These are phyloP conservation scores for Agaricus subrufescens DNA, from an alignment of 768 basidiomycete species.

Conservation along the genomic window DNA sequence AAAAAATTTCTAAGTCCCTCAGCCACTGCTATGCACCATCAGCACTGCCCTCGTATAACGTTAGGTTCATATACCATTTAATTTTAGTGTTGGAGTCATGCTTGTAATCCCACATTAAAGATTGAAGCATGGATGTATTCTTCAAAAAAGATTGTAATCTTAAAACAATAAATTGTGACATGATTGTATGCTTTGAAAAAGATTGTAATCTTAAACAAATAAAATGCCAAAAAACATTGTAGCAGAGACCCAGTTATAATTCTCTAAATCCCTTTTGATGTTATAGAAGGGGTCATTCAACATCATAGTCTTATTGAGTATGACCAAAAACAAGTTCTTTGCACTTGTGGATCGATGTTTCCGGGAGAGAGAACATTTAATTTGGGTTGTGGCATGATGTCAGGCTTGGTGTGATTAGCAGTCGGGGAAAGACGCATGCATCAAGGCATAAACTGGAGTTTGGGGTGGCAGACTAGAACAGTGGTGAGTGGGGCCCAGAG, in stretches of 20 bases:
- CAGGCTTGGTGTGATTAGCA: neutral
- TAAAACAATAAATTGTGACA: no score
- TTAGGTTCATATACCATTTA: no score
- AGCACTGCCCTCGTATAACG: no score
- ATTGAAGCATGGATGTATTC: no score
- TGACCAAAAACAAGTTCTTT: neutral
- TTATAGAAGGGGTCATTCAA: neutral
- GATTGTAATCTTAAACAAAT: no score
- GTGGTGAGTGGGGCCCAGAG: neutral
- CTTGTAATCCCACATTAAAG: no score
- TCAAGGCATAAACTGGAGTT: neutral
- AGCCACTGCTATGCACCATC: no score
- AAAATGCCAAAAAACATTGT: neutral
- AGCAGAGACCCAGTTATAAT: neutral
- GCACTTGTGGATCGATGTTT: neutral
- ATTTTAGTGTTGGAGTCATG: no score
- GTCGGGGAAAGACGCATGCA: neutral
- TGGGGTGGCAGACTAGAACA: conserved; percentile 1
- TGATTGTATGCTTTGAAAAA: no score
- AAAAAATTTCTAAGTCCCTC: no score
- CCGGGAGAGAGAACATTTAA: neutral
- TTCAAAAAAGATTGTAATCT: no score
- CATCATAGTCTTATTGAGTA: neutral
- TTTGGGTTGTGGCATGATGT: neutral
- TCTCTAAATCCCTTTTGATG: neutral